A percentile compares a stretch with the other conserved stretches of the same genome.
Conservation (phyloP, 148 eudicot species). For the Spergularia bocconei region DNA sequence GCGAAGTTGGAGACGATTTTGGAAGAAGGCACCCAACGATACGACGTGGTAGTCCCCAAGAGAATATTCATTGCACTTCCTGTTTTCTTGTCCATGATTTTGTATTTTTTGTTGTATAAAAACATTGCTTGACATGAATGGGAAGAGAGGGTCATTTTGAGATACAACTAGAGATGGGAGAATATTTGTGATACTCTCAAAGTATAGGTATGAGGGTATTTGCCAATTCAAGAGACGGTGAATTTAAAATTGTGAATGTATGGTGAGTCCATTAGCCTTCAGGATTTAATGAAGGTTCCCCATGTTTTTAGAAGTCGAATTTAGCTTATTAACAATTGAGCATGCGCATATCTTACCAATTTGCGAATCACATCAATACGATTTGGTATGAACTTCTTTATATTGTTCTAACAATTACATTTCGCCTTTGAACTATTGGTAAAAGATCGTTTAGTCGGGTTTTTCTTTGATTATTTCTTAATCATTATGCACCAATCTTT, state of each 20-base stretch:
- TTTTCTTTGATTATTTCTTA: not conserved
- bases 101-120: conserved; percentile 25
- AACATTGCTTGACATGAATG: not conserved
- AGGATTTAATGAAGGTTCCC: not conserved
- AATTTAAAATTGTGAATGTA: not conserved
- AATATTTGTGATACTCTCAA: not conserved
- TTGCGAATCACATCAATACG: too few species aligned
- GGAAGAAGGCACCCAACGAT: conserved; percentile 31
- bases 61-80: conserved; percentile 36
- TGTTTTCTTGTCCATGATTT: conserved; percentile 29
- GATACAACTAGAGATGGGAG: not conserved
- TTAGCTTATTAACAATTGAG: too few species aligned
- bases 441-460: not conserved
- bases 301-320: too few species aligned
- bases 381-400: too few species aligned
- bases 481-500: too few species aligned
- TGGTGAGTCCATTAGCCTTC: not conserved
- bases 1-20: conserved; percentile 44
- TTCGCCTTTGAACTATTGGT: too few species aligned
- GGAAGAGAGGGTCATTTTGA: too few species aligned
- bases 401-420: too few species aligned
- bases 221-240: not conserved
- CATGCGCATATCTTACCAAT: too few species aligned
- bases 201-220: not conserved
- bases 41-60: conserved; percentile 16